Evolutionary conservation across 2,329 filamentous ascomycete genomes (phyloP), one percentile per base, ranked within the genome.

Genomic region (Colletotrichum magnum): DNA sequence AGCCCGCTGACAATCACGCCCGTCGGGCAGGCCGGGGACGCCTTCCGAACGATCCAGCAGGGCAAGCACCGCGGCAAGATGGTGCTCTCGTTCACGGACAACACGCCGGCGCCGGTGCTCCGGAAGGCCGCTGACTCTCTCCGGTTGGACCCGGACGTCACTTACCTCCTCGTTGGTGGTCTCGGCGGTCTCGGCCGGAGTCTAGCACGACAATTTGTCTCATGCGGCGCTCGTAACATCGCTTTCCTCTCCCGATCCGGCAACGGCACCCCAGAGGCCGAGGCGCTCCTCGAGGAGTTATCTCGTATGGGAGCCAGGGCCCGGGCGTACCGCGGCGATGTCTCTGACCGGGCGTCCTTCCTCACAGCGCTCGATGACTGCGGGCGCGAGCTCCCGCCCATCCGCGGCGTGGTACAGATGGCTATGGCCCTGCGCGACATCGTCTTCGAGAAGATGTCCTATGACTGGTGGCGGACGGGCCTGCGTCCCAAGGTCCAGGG

Each of bases 381-480:
- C 69, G 60, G 6, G 57, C 9, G 74, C 68, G 76, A 77, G 9
- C 75, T 83, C 5, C 72, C 75, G 3, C 58, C 64, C 13, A 47
- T 68, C 58, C 51, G 15, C 16, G 60, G 60, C 16, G 51, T 57
- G 0, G 6, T 64, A 4, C 60, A 64, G 3, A 39, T 48, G 41
- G 51, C 60, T 13, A 47, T 57, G 39, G 51, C 16, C 16, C 69
- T 72, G 12, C 64, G 74, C 32, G 87, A 89, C 69, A 76, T 78
- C 1, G 74, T 84, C 1, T 87, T 87, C 64, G 77, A 82, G 21
- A 81, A 82, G 69, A 88, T 89, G 86, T 78, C 77, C 0, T 81
- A 79, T 66, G 75, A 77, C 1, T 77, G 82, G 56, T 89, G 86
- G 83, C 68, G 71, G 6, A 71, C 77, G 2, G 82, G 81, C 2